Percentiles rank a stretch among this genome's conserved stretches.
Conservation (phyloP, 164 flowering plant genomes). For the Annona squamosa region DNA sequence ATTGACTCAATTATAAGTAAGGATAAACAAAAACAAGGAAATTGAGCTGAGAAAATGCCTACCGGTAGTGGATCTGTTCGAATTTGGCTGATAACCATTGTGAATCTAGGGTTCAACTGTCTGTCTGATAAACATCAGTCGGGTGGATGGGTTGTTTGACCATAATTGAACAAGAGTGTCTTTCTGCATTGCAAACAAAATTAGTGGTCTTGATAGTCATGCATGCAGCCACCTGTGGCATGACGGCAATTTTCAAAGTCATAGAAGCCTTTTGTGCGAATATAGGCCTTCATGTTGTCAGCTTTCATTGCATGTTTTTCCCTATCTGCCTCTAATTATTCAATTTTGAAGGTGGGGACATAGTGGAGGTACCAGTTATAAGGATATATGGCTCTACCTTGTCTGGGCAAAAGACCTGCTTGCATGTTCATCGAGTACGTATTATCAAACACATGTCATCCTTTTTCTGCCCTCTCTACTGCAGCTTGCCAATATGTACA, state of each 20-base stretch:
- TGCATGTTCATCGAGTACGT: conserved; percentile 70
- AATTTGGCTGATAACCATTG: too few species aligned
- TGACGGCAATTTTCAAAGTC: not conserved
- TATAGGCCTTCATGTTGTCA: not conserved
- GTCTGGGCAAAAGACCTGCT: conserved; percentile 78
- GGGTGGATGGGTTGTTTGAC: not conserved
- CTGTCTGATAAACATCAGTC: not conserved
- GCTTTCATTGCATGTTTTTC: not conserved
- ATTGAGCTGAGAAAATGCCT: too few species aligned
- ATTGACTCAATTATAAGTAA: too few species aligned
- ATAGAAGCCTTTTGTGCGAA: not conserved
- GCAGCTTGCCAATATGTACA: not conserved
- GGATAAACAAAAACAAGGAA: too few species aligned
- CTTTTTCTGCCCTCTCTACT: not conserved
- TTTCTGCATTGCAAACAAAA: not conserved
- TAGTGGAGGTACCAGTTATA: conserved; percentile 75
- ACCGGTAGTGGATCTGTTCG: too few species aligned
- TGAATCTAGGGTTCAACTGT: not conserved
- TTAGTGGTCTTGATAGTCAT: not conserved
- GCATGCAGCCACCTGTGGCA: not conserved
- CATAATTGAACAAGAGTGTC: not conserved
- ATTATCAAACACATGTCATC: not conserved
- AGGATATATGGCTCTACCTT: conserved; percentile 77
- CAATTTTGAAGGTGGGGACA: conserved; percentile 52
- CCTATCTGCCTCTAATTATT: not conserved